Evolutionary conservation across 768 basidiomycete species (phyloP), one percentile per base, ranked within the genome.

Genomic region (Suillus americanus): DNA sequence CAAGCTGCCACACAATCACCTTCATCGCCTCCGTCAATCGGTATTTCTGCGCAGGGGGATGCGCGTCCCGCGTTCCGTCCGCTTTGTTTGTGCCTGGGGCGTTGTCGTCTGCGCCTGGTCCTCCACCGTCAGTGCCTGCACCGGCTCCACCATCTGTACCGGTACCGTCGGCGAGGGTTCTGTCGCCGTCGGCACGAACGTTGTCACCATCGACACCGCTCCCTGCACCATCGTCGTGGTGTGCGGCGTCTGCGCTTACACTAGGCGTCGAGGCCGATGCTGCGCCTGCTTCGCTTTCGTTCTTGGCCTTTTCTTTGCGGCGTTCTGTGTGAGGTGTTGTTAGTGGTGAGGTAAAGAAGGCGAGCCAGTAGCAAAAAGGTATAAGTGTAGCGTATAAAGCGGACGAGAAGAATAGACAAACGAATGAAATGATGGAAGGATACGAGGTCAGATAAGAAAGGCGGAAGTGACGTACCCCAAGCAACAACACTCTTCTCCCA

Each of bases 21-120:
- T 92, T 92, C 91, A 96, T 92, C 65, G 75, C 73, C 64, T 95
- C 94, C 45, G 90, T 92, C 79, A 94, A 77, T 5, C 88, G 78
- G 73, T 90, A 97, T 75, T 88, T 88, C 78, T 90, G 90, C 70
- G 81, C 79, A 0, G 94, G 93, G 50, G 90, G 86, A 46, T 90
- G 87, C 18, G 81, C 70, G 25, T 77, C 74, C 64, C 74, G 77
- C 40, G 79, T 71, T 12, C 69, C 77, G 20, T 75, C 78, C 2
- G 71, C 73, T 53, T 71, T 77, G 64, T 60, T 30, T 3, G 62
- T 45, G 2, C 65, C 68, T 9, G 71, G 60, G 35, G 66, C 65
- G 46, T 66, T 71, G 33, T 73, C 72, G 16, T 50, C 48, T 50
- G 48, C 23, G 13, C 13, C 5, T 6, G 46, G 46, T 25, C 46